A percentile compares a stretch with the other conserved stretches of the same genome.
phyloP scores from a whole-genome alignment of 176 grass and related monocot species.

The Luzula sylvatica region DNA sequence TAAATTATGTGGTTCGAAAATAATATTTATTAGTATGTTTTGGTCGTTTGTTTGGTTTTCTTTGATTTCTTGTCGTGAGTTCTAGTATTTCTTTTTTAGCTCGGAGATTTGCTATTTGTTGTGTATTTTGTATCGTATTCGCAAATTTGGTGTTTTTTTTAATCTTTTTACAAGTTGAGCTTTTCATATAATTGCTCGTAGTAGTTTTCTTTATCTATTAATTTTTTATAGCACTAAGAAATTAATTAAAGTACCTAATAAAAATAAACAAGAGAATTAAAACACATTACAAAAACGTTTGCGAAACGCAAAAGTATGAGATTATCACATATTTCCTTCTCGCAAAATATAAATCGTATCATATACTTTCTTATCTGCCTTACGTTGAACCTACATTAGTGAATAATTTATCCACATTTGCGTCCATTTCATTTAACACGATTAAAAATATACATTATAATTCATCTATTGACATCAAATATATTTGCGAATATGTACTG shows the following conservation, averaged over 20 bases:
- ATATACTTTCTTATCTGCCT: constrained; percentile 66
- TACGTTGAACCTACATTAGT: constrained; percentile 50
- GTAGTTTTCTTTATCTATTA: too few relatives aligned
- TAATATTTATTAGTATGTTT: too few relatives aligned
- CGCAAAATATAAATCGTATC: constrained; percentile 68
- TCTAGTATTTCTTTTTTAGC: background rate
- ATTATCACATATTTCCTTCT: constrained; percentile 46
- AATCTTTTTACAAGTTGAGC: background rate
- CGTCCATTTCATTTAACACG: background rate
- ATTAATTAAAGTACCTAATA: too few relatives aligned
- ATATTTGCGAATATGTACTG: too few relatives aligned
- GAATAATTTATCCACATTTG: background rate
- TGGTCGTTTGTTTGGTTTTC: background rate
- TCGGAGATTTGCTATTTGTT: background rate
- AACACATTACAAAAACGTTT: background rate
- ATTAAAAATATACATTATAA: constrained; percentile 5
- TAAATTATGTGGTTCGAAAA: background rate
- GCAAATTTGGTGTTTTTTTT: constrained; percentile 1
- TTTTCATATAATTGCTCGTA: too few relatives aligned
- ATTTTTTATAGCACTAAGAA: too few relatives aligned
- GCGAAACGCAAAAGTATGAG: too few relatives aligned
- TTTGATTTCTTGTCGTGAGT: background rate
- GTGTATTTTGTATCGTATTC: background rate
- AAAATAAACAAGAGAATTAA: too few relatives aligned
- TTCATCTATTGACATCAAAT: too few relatives aligned